phyloP scores from a whole-genome alignment of 2,329 filamentous ascomycete species.

The Onygenales sp. region DNA sequence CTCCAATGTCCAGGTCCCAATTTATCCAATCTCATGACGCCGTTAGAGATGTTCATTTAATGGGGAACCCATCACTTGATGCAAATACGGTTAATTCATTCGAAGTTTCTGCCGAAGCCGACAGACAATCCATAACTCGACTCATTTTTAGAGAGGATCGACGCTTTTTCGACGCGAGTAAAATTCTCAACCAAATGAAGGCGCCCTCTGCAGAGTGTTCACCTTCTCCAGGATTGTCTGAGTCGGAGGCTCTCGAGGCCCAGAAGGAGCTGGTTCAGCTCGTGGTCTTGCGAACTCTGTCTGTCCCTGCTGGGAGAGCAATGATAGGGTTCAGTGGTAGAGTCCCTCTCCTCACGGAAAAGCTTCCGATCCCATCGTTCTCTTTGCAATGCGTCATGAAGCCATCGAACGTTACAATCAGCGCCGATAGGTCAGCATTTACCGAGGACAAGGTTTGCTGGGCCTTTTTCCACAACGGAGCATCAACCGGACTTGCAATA shows the following conservation, averaged over 20 bases:
- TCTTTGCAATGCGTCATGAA: conserved; percentile 87
- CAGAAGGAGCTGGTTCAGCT: conserved; percentile 85
- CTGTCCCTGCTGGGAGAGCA: conserved; percentile 76
- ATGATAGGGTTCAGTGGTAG: conserved; percentile 82
- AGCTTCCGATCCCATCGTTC: conserved; percentile 81
- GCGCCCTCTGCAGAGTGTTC: conserved; percentile 69
- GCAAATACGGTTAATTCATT: conserved; percentile 47
- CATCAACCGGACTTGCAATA: conserved; percentile 84
- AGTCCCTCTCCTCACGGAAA: conserved; percentile 83
- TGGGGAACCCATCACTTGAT: conserved; percentile 50
- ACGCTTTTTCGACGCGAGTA: conserved; percentile 75
- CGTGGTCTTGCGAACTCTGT: conserved; percentile 77
- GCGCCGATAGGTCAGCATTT: conserved; percentile 78
- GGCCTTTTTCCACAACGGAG: conserved; percentile 97
- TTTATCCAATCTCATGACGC: conserved; percentile 53
- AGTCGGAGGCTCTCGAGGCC: conserved; percentile 79
- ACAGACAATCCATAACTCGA: conserved; percentile 72
- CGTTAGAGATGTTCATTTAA: conserved; percentile 64
- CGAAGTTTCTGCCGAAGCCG: conserved; percentile 72
- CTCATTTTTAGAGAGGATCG: conserved; percentile 88
- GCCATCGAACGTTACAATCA: conserved; percentile 82
- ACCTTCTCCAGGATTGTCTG: conserved; percentile 66
- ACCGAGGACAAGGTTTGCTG: conserved; percentile 96
- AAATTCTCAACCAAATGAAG: conserved; percentile 75
- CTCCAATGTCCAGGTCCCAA: conserved; percentile 24